phyloP scores from a whole-genome alignment of 2,329 filamentous ascomycete genomes.

The Teratosphaeria pseudoeucalypti region DNA sequence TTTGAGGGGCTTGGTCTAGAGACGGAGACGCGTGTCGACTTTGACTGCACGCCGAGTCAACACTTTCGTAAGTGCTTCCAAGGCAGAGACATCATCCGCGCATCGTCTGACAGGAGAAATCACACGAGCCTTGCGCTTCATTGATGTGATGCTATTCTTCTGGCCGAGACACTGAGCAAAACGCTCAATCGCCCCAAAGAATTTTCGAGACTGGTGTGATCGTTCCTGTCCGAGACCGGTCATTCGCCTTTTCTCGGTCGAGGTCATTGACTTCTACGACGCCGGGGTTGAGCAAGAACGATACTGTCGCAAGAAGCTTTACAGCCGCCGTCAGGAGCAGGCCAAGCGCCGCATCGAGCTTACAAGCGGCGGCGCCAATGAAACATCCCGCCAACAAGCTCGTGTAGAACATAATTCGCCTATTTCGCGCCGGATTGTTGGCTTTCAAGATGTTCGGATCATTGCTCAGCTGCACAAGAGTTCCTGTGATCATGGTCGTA shows the following conservation, averaged over 20 bases:
- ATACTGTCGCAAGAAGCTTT: slow-evolving; percentile 11
- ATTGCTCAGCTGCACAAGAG: slow-evolving; percentile 50
- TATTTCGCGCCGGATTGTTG: slow-evolving; percentile 41
- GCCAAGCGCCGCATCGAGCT: slow-evolving; percentile 9
- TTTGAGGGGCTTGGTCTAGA: no score
- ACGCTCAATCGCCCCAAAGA: slow-evolving; percentile 8
- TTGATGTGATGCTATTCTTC: background rate
- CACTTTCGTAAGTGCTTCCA: no score
- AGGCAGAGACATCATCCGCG: no score
- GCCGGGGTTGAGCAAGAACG: slow-evolving; percentile 14
- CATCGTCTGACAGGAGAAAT: no score
- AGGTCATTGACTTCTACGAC: slow-evolving; percentile 1
- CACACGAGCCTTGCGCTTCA: background rate
- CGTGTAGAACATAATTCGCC: slow-evolving; percentile 41
- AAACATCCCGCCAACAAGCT: slow-evolving; percentile 41
- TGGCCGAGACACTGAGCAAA: background rate
- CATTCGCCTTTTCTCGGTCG: slow-evolving; percentile 6
- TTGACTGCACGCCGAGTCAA: no score
- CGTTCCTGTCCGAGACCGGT: slow-evolving; percentile 1
- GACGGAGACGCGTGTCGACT: no score
- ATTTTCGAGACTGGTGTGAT: slow-evolving; percentile 7
- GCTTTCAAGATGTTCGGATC: slow-evolving; percentile 40
- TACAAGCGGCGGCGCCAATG: slow-evolving; percentile 40
- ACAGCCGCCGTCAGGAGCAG: slow-evolving; percentile 10
- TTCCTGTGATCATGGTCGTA: slow-evolving; percentile 55